Percentiles rank a stretch among this genome's conserved stretches.
phyloP scores from a whole-genome alignment of 2,329 filamentous ascomycete species.

The Ophiostoma quercus region DNA sequence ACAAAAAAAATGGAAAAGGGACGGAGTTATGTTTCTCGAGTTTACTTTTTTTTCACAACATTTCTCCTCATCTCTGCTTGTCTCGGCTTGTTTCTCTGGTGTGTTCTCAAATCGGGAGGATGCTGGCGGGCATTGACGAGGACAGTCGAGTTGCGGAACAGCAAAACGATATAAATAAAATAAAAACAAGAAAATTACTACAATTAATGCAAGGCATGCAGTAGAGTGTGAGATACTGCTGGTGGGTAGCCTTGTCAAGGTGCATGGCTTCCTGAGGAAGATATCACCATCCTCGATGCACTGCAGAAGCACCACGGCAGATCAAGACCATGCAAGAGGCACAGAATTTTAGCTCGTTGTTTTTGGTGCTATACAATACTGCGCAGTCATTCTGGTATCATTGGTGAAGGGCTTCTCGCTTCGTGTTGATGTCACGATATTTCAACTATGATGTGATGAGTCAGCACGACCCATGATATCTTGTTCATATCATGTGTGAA shows the following conservation, averaged over 20 bases:
- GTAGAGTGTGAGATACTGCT: neutral
- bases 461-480: neutral
- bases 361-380: neutral
- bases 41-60: conserved; percentile 15
- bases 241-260: too few relatives aligned
- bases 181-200: conserved; percentile 1
- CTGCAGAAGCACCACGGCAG: neutral
- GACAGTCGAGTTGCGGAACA: neutral
- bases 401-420: neutral
- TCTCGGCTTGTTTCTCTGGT: neutral
- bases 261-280: neutral
- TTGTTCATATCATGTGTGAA: neutral
- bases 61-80: neutral
- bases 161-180: neutral
- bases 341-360: neutral
- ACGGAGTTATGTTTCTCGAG: conserved; percentile 11
- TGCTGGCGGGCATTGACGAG: neutral
- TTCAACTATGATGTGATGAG: neutral
- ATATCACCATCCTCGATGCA: neutral
- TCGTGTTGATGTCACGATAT: neutral
- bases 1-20: conserved; percentile 16
- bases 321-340: neutral
- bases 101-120: neutral
- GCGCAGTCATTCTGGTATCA: neutral
- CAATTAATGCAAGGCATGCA: neutral